These are phyloP conservation scores for Diplodia mutila DNA, from an alignment of 2,329 filamentous ascomycete species.

Conservation along the genomic window DNA sequence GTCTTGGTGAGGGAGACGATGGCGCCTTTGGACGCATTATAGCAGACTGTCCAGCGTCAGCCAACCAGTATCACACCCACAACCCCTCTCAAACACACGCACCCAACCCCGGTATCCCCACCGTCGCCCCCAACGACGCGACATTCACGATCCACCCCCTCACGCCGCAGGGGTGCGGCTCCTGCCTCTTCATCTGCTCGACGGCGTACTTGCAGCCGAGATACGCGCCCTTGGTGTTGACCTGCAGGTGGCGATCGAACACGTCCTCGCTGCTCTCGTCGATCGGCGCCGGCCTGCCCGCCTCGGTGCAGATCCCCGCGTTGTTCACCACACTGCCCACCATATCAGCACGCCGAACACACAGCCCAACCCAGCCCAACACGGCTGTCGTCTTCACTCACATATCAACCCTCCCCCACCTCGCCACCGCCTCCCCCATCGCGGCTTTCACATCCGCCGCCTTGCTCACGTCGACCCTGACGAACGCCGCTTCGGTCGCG, in stretches of 20 bases:
- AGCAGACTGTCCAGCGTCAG: conserved; percentile 37
- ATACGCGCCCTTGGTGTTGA: conserved; percentile 45
- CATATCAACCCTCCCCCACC: conserved; percentile 40
- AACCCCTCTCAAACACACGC: conserved; percentile 5
- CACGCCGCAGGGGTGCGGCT: conserved; percentile 32
- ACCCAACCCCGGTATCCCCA: conserved; percentile 37
- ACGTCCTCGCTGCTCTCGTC: conserved; percentile 38
- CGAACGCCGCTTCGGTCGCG: conserved; percentile 28
- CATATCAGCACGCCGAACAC: too few species aligned
- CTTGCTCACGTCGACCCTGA: conserved; percentile 34
- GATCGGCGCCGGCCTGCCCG: conserved; percentile 30
- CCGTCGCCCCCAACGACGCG: conserved; percentile 39
- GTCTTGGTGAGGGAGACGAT: conserved; percentile 52
- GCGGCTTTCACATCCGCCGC: conserved; percentile 27
- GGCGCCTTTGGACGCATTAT: conserved; percentile 54
- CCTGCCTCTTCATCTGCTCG: conserved; percentile 43
- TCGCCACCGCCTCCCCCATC: conserved; percentile 34
- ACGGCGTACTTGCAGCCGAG: conserved; percentile 45
- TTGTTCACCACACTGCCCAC: conserved; percentile 37
- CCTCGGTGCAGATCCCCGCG: conserved; percentile 41
- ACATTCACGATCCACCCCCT: conserved; percentile 47
- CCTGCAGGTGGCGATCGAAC: conserved; percentile 41
- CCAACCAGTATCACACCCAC: neutral
- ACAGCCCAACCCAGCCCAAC: neutral
- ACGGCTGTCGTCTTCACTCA: too few species aligned